Evolutionary conservation across 225 moss, liverwort and hornwort species (phyloP).

Genomic region (Straminergon stramineum): DNA sequence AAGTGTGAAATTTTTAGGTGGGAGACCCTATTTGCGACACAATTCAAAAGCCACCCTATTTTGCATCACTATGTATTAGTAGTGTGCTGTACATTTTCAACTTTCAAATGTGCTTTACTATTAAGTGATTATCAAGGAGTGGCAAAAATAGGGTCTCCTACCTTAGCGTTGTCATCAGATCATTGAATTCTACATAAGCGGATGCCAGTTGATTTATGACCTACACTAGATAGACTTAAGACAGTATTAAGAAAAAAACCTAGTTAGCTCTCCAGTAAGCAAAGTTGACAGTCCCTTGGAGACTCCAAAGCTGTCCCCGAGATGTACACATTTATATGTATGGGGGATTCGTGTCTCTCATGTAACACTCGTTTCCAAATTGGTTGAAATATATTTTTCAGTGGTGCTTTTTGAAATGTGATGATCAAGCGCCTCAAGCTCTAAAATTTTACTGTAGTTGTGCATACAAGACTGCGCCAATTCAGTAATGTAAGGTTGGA

Average conservation of each 20-base stretch:
- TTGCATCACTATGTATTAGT: neutral
- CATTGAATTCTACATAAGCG: neutral
- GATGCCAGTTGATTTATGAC: neutral
- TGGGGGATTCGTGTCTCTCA: no score
- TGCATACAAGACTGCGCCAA: neutral
- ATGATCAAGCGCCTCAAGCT: neutral
- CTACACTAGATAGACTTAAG: neutral
- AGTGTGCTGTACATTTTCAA: neutral
- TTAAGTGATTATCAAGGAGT: neutral
- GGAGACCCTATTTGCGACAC: neutral
- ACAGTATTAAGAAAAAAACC: neutral
- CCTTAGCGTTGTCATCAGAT: neutral
- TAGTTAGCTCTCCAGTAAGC: neutral
- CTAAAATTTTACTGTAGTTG: neutral
- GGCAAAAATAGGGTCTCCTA: neutral
- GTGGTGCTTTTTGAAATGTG: no score
- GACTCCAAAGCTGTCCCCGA: neutral
- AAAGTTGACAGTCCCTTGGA: neutral
- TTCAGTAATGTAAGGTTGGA: neutral
- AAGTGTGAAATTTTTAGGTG: neutral
- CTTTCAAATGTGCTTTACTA: neutral
- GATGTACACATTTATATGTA: neutral
- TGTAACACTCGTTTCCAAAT: neutral
- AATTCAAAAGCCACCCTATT: neutral
- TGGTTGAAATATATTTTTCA: no score